Conservation (phyloP, 2,329 filamentous ascomycete genomes). For the Colletotrichum karsti region DNA sequence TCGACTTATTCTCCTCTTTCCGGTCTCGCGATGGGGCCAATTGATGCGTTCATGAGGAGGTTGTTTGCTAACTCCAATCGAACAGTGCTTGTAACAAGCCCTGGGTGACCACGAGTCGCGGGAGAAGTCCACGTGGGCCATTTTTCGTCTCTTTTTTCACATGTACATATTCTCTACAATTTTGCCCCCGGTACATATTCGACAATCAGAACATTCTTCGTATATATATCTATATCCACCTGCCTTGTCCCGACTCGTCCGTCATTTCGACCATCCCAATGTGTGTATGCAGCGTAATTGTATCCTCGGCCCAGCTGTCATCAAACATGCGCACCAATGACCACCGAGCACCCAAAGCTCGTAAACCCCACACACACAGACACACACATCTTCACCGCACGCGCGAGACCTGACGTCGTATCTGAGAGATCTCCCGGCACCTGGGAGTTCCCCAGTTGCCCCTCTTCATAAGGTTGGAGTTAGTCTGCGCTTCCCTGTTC, state of each 20-base stretch:
- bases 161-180: neutral
- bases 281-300: no score
- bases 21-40: no score
- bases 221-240: neutral
- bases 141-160: neutral
- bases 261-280: neutral
- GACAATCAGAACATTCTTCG: neutral
- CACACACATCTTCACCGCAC: no score
- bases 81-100: constrained; percentile 8
- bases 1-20: neutral
- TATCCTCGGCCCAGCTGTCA: neutral
- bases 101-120: neutral
- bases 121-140: neutral
- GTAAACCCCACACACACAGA: neutral
- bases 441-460: constrained; percentile 1
- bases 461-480: constrained; percentile 6
- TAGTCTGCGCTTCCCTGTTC: neutral
- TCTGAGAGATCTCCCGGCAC: constrained; percentile 15
- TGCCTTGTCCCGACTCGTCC: neutral
- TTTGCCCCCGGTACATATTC: constrained; percentile 2
- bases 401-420: constrained; percentile 17
- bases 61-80: neutral
- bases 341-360: neutral
- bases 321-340: constrained; percentile 23
- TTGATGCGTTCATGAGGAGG: no score